These are phyloP conservation scores for Chrysanthemum seticuspe DNA, from an alignment of 129 eudicot genomes.

Conservation along the genomic window DNA sequence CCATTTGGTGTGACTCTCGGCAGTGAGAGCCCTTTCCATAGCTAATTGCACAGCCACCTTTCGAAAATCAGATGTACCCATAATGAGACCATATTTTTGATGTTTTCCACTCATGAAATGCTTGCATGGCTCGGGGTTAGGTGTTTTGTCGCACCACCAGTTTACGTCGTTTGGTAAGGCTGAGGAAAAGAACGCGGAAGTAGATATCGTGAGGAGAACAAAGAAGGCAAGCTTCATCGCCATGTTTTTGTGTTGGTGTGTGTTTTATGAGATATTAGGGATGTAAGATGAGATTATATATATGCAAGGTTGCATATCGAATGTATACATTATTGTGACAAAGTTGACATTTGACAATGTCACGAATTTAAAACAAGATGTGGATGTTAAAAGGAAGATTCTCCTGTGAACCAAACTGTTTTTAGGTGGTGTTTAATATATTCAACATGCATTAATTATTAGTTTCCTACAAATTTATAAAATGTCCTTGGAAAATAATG, in stretches of 20 bases:
- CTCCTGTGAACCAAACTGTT: conserved; percentile 25
- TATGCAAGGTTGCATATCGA: conserved; percentile 7
- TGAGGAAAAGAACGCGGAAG: conserved; percentile 22
- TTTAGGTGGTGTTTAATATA: not conserved
- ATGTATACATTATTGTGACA: not conserved
- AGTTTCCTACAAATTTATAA: too few species aligned
- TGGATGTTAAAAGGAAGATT: conserved; percentile 37
- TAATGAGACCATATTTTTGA: conserved; percentile 22
- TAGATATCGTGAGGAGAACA: conserved; percentile 21
- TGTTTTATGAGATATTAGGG: conserved; percentile 15
- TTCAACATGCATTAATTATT: not conserved
- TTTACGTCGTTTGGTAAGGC: conserved; percentile 39
- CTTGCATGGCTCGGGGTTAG: conserved; percentile 71
- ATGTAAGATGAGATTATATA: conserved; percentile 16
- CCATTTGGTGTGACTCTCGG: conserved; percentile 38
- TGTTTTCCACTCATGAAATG: conserved; percentile 45
- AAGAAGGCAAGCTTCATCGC: conserved; percentile 14
- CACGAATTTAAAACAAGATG: conserved; percentile 12
- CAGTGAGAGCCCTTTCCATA: conserved; percentile 51
- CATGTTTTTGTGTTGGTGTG: conserved; percentile 22
- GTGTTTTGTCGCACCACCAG: conserved; percentile 76
- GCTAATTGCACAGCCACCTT: conserved; percentile 53
- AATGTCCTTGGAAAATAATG: too few species aligned
- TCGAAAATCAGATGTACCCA: conserved; percentile 42
- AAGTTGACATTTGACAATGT: conserved; percentile 38